Base-by-base conservation (phyloP, 371 early-diverging fungal genomes). In the Lichtheimia hyalospora region DNA sequence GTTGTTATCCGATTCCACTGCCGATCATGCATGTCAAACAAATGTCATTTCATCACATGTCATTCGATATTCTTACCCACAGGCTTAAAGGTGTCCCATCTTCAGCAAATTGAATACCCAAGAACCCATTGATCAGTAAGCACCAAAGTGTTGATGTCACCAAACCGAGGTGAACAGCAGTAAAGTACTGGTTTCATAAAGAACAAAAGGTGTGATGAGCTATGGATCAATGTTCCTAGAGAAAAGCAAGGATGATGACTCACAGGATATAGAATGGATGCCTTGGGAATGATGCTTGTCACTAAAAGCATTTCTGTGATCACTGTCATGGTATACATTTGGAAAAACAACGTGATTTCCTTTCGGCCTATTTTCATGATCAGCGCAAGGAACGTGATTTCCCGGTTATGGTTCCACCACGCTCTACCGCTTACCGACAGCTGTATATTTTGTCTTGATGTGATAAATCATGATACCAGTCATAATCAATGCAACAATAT, bases 301-400 rank as follows among this genome's bases (percentile, higher is more conserved):
- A 91, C 79, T 54, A 90, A 74, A 46, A 95, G 50, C 74, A 94
- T 87, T 67, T 95, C 95, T 21, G 93, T 67, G 23, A 92, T 65
- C 42, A 81, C 79, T 44, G 84, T 80, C 46, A 83, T 62, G 54
- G 89, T 72, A 77, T 92, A 96, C 61, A 92, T 70, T 69, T 95
- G 93, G 70, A 95, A 94, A 73, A 95, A 93, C 85, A 92, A 83
- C 57, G 89, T 90, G 67, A 95, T 94, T 69, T 95, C 96, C 74
- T 93, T 93, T 61, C 95, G 86, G 15, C 90, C 90, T 87, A 63
- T 23, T 7, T 10, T 49, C 46, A 49, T 49, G 24, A 20, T 34
- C 53, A 39, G 25, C 53, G 13, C 16, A 21, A n/a, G n/a, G n/a
- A 18, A 46, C 18, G 53, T 39, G 15, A 62, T 21, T 64, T 3